Evolutionary conservation across 192 early-diverging fungal genomes (phyloP), one percentile per base, ranked within the genome.

Genomic region (Coemansia sp.): DNA sequence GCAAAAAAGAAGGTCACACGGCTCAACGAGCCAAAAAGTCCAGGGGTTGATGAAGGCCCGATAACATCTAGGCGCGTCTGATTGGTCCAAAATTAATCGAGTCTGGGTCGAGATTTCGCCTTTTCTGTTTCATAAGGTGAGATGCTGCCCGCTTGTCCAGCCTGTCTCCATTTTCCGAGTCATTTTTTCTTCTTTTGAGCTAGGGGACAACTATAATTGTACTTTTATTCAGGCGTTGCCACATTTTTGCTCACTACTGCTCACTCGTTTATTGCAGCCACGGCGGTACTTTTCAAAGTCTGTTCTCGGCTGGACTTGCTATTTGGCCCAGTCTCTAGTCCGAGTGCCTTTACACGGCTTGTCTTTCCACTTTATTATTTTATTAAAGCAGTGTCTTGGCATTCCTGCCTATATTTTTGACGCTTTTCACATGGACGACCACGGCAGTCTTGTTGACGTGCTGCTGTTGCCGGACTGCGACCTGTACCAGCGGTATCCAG

Each of bases 401-500:
- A n/a, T 43, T 43, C 29, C 15, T 35, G 21, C 24, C 41, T 64
- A 47, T 47, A 52, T 12, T 63, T 51, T 8, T 25, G 19, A 41
- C 37, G 51, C 52, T 52, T n/a, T 35, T 8, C 27, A 10, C 32
- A 79, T 79, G 77, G 77, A 79, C 70, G 49, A 56, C 23, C 71
- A 67, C 53, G 52, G 55, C n/a, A 65, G 63, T 5, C 47, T 80
- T 22, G 68, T 80, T 2, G 78, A 80, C 65, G 77, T 80, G 56
- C 72, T 80, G 58, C 60, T 80, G 50, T 60, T 75, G 29, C 61
- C 72, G 21, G 72, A 80, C 50, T 80, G 66, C 58, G 74, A 72
- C 67, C 54, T 80, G 23, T 80, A 81, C 67, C 69, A 81, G 67
- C 73, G 79, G 63, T 81, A 70, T 49, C 73, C 74, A 2, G 73